These are phyloP conservation scores for Blastocystis sp. DNA, from an alignment of 352 stramenopile genomes.

Conservation along the genomic window DNA sequence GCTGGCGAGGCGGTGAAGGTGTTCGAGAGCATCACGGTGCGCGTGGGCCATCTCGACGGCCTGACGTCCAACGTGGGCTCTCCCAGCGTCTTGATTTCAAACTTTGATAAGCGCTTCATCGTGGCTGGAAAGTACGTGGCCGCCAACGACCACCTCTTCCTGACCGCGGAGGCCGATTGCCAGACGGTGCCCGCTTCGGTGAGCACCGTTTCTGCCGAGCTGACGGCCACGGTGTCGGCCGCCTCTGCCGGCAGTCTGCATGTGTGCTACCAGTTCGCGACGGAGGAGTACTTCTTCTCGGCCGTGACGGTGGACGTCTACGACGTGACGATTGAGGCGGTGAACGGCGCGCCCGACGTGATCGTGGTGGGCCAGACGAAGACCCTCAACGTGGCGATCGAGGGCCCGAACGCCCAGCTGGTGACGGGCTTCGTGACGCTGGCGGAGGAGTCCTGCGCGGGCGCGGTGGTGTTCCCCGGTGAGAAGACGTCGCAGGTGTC, in stretches of 20 bases:
- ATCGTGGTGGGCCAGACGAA: constrained; percentile 43
- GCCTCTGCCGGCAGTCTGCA: constrained; percentile 7
- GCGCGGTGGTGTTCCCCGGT: background rate
- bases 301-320: constrained; percentile 39
- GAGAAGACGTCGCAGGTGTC: background rate
- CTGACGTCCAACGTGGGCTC: background rate
- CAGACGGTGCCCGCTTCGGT: background rate
- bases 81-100: constrained; percentile 52
- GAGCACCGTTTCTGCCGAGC: background rate
- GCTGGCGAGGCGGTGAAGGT: constrained; percentile 36
- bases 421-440: constrained; percentile 41
- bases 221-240: background rate
- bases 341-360: background rate
- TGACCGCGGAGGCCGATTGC: background rate
- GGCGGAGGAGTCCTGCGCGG: constrained; percentile 11
- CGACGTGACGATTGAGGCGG: constrained; percentile 5
- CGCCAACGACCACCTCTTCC: constrained; percentile 56
- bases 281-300: constrained; percentile 30
- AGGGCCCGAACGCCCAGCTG: constrained; percentile 7
- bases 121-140: constrained; percentile 19
- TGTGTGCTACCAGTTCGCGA: constrained; percentile 65
- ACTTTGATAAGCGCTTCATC: constrained; percentile 52
- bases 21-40: constrained; percentile 42
- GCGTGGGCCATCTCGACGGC: constrained; percentile 58
- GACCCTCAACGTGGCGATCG: constrained; percentile 5